Evolutionary conservation across 208 protist species (phyloP).

Genomic region (Acanthamoeba royreba): DNA sequence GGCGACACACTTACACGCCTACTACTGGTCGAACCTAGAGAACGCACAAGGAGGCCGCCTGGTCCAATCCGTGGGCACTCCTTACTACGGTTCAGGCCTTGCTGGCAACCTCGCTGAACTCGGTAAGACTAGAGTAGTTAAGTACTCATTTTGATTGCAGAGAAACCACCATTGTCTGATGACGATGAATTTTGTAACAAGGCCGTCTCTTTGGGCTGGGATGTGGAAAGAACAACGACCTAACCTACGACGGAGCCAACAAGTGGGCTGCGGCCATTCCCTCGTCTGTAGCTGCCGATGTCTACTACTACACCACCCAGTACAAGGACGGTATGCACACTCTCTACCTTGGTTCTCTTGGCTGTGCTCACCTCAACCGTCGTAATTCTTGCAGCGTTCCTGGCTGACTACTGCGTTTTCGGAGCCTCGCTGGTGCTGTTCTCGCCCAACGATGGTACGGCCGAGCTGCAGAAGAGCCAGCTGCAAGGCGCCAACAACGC

Average conservation of each 20-base stretch:
- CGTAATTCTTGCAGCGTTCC: background rate
- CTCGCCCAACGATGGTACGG: slow-evolving; percentile 73
- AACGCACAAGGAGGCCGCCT: background rate
- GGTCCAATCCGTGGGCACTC: slow-evolving; percentile 70
- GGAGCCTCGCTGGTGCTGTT: slow-evolving; percentile 8
- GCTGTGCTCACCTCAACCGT: background rate
- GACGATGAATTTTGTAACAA: background rate
- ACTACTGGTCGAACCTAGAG: slow-evolving; percentile 62
- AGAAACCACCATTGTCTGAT: background rate
- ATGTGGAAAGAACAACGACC: slow-evolving; percentile 50
- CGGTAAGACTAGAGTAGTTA: background rate
- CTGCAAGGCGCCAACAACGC: slow-evolving; percentile 51
- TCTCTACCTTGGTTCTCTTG: background rate
- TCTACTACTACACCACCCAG: slow-evolving; percentile 71
- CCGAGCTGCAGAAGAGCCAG: slow-evolving; percentile 40
- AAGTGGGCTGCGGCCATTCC: slow-evolving; percentile 58
- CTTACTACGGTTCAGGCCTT: slow-evolving; percentile 62
- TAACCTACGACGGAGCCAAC: slow-evolving; percentile 64
- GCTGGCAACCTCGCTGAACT: slow-evolving; percentile 58
- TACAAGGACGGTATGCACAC: background rate
- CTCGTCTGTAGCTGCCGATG: background rate
- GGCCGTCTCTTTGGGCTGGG: background rate
- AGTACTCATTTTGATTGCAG: background rate
- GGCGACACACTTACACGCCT: slow-evolving; percentile 54
- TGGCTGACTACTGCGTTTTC: slow-evolving; percentile 18